These are phyloP conservation scores for Berberis thunbergii DNA, from an alignment of 164 flowering plant genomes.

Conservation along the genomic window DNA sequence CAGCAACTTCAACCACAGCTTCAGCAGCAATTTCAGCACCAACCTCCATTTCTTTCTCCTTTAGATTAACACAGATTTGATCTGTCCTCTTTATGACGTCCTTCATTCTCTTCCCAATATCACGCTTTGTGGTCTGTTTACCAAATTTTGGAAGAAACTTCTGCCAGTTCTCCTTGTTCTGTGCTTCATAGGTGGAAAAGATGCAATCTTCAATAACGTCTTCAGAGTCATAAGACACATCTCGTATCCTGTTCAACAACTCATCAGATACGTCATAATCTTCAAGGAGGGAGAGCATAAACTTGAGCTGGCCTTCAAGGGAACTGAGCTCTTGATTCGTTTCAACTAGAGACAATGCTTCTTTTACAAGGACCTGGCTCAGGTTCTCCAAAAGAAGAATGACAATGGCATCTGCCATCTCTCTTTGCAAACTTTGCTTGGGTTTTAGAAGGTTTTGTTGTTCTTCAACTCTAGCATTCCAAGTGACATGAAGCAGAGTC, in stretches of 20 bases:
- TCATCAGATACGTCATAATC: background rate
- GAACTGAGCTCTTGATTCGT: background rate
- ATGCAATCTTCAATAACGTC: background rate
- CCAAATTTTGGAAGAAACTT: background rate
- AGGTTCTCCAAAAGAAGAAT: too few species aligned
- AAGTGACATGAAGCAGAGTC: too few species aligned
- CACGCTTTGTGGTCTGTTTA: background rate
- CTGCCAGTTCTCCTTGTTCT: background rate
- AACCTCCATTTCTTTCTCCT: background rate
- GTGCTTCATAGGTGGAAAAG: background rate
- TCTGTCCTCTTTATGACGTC: background rate
- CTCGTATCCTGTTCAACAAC: background rate
- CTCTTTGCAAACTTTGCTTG: too few species aligned
- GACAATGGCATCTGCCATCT: too few species aligned
- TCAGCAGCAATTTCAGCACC: too few species aligned
- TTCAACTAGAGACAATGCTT: background rate
- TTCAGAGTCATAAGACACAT: conserved; percentile 1
- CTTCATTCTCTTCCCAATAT: background rate
- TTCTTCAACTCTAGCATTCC: too few species aligned
- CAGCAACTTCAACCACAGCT: background rate
- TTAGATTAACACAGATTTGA: background rate
- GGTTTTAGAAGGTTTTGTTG: too few species aligned
- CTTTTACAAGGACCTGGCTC: too few species aligned
- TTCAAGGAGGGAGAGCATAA: background rate
- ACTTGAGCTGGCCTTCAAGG: background rate